These are phyloP conservation scores for Coniochaeta ligniaria DNA, from an alignment of 2,329 filamentous ascomycete genomes.

Conservation along the genomic window DNA sequence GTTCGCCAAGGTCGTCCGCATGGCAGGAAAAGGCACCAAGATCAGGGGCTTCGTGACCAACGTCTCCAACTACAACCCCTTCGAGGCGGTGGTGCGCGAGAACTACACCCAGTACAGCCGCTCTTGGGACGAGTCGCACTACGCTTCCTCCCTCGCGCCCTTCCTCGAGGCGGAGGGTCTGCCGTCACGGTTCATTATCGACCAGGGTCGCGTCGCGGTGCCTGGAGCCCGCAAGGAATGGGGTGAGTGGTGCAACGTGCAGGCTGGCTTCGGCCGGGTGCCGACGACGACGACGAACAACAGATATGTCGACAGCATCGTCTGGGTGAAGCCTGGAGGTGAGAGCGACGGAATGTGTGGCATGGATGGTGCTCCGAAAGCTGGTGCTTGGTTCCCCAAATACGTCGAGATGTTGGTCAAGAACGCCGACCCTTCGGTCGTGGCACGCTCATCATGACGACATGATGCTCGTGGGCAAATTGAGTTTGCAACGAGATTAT, in stretches of 20 bases:
- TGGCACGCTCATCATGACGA: background rate
- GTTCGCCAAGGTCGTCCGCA: conserved; percentile 29
- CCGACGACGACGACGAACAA: conserved; percentile 28
- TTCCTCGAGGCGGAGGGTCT: conserved; percentile 29
- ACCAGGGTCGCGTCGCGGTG: conserved; percentile 31
- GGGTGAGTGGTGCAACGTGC: conserved; percentile 38
- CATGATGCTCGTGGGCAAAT: background rate
- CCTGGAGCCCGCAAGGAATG: conserved; percentile 28
- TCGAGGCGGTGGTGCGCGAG: conserved; percentile 27
- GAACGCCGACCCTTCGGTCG: conserved; percentile 23
- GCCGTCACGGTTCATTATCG: conserved; percentile 35
- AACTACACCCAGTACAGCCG: conserved; percentile 32
- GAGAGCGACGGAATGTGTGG: conserved; percentile 35
- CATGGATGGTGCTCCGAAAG: conserved; percentile 24
- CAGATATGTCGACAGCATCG: conserved; percentile 30
- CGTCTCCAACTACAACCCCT: conserved; percentile 36
- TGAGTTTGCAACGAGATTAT: background rate
- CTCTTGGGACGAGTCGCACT: conserved; percentile 33
- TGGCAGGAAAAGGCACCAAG: conserved; percentile 20
- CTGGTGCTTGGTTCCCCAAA: conserved; percentile 33
- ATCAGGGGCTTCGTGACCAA: conserved; percentile 36
- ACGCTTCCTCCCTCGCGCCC: conserved; percentile 28
- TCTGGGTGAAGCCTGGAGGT: conserved; percentile 37
- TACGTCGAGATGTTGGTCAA: conserved; percentile 31
- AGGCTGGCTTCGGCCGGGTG: conserved; percentile 29